These are phyloP conservation scores for Sungouiozyma ichnusensis DNA, from an alignment of 805 yeast genomes.

Conservation along the genomic window DNA sequence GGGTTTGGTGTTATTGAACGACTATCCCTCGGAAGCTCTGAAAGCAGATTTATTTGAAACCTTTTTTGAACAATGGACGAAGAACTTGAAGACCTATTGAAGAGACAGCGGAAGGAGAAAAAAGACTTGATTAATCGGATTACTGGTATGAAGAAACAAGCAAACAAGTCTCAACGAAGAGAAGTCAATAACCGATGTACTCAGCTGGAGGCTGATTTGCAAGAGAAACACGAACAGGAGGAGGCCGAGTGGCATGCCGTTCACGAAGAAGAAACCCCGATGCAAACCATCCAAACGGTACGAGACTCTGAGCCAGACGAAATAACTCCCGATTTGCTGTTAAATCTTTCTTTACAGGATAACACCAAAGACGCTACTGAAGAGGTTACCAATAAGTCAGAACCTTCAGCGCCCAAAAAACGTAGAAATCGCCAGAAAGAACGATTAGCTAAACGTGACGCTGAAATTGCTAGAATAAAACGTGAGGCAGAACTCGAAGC, in stretches of 20 bases:
- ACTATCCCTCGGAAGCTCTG: no score
- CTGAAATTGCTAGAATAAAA: slow-evolving; percentile 49
- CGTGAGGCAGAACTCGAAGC: slow-evolving; percentile 70
- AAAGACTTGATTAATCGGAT: slow-evolving; percentile 55
- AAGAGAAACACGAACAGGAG: slow-evolving; percentile 46
- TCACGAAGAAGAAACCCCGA: slow-evolving; percentile 6
- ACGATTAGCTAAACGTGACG: slow-evolving; percentile 64
- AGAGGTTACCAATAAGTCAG: slow-evolving; percentile 2
- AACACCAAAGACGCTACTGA: slow-evolving; percentile 12
- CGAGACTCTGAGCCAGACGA: slow-evolving; percentile 28
- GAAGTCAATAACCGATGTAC: slow-evolving; percentile 50
- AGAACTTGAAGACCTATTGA: slow-evolving; percentile 18
- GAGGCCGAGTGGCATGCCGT: slow-evolving; percentile 18
- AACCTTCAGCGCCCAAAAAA: slow-evolving; percentile 24
- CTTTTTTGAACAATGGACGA: background rate
- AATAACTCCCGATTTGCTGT: slow-evolving; percentile 54
- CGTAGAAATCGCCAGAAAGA: slow-evolving; percentile 77
- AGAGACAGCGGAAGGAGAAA: slow-evolving; percentile 57
- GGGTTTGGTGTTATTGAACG: no score
- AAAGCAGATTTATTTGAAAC: no score
- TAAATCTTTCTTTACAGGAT: slow-evolving; percentile 41
- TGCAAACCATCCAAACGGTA: slow-evolving; percentile 1
- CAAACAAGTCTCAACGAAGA: slow-evolving; percentile 68
- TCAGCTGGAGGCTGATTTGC: slow-evolving; percentile 47
- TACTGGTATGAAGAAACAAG: slow-evolving; percentile 74